phyloP scores from a whole-genome alignment of 371 early-diverging fungal species.

The Aphelidium insulamus region DNA sequence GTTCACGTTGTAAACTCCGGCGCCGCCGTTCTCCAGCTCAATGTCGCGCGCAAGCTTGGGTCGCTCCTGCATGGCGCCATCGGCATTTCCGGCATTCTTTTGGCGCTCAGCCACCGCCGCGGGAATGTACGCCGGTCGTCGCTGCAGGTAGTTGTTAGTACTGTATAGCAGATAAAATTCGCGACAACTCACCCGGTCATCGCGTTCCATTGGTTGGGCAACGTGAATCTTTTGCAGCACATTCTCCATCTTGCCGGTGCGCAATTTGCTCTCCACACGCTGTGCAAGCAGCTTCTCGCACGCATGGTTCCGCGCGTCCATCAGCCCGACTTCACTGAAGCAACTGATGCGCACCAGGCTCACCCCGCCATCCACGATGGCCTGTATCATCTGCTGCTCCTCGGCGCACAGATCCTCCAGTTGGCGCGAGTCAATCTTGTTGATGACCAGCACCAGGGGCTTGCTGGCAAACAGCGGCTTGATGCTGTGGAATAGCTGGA shows the following conservation, averaged over 20 bases:
- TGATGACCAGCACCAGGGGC: slow-evolving; percentile 86
- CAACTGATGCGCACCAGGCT: slow-evolving; percentile 66
- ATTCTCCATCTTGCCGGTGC: slow-evolving; percentile 66
- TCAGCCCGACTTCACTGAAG: slow-evolving; percentile 84
- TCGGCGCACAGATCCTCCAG: slow-evolving; percentile 55
- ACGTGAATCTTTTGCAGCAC: slow-evolving; percentile 88
- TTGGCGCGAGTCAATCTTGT: slow-evolving; percentile 86
- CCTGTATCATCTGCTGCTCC: slow-evolving; percentile 49
- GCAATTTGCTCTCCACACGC: slow-evolving; percentile 89
- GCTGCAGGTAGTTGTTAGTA: slow-evolving; percentile 3
- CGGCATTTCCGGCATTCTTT: slow-evolving; percentile 47
- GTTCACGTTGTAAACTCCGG: slow-evolving; percentile 87
- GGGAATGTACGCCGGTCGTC: slow-evolving; percentile 71
- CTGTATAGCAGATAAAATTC: background rate
- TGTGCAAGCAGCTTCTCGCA: slow-evolving; percentile 80
- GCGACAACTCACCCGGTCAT: slow-evolving; percentile 25
- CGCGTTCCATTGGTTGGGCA: slow-evolving; percentile 66
- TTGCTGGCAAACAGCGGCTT: slow-evolving; percentile 98
- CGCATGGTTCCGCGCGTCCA: slow-evolving; percentile 78
- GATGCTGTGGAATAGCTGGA: slow-evolving; percentile 81
- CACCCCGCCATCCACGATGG: slow-evolving; percentile 41
- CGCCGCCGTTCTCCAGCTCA: slow-evolving; percentile 73
- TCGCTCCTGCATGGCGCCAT: too few species aligned
- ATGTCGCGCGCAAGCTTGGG: slow-evolving; percentile 67
- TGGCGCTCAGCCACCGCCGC: slow-evolving; percentile 33